Base-by-base conservation (phyloP, 2,329 filamentous ascomycete species). In the Cercospora janseana region DNA sequence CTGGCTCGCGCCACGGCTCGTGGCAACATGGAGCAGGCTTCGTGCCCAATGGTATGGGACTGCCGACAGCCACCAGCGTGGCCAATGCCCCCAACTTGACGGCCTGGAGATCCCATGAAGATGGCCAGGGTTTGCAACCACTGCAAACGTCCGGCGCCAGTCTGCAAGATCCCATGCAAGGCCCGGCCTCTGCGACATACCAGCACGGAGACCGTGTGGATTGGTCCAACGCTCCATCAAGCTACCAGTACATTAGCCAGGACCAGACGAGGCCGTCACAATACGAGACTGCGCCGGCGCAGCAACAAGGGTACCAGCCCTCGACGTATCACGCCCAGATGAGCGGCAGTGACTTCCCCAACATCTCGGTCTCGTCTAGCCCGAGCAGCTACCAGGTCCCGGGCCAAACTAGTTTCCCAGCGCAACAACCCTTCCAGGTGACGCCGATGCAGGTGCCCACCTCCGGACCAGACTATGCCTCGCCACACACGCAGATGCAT, bases 21-120 rank as follows among this genome's bases (percentile, higher is more conserved):
- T 64, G 63, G 56, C 62, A 64, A 47, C 60, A 62, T 28, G 54
- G 51, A 15, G 37, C 52, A 24, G 51, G 47, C 13, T 60, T 58
- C 48, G 50, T 55, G 8, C 44, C 54, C 43, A 44, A 46, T 16
- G 51, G 55, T 4, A 53, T 61, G 31, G 50, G 54, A 8, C 48
- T 61, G 10, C 52, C 57, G 2, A 57, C 49, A 13, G 38, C 51
- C 15, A 53, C 44, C 20, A 28, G 57, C 5, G 49, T 59, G 6
- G 43, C 56, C 10, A 51, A 56, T 38, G 56, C 52, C 3, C 46
- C 58, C 2, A 52, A 40, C 12, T 47, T 64, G 38, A 57, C 61
- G 9, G 54, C 59, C 10, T 66, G 63, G 63, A 53, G 63, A 51
- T 60, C 63, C 10, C 63, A 64, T 32, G 63, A 66, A 13, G 58